Evolutionary conservation across 169 alveolate species (phyloP).

Genomic region (Plasmodium chabaudi): DNA sequence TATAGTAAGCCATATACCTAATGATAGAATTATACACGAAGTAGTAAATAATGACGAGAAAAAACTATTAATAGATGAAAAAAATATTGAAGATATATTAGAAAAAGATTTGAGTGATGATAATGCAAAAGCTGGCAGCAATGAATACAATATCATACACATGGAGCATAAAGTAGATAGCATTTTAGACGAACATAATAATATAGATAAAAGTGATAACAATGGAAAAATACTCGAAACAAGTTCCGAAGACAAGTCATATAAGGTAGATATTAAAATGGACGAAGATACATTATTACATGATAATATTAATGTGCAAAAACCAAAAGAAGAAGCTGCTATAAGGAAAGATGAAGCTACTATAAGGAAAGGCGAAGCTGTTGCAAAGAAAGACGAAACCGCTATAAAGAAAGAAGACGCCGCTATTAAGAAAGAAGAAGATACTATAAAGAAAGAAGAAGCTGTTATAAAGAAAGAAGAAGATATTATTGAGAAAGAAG

Average conservation of each 20-base stretch:
- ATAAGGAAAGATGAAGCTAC: neutral
- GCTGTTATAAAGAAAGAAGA: neutral
- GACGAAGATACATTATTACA: conserved; percentile 10
- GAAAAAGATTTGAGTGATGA: neutral
- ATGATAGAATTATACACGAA: neutral
- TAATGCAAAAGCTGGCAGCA: neutral
- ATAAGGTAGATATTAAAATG: neutral
- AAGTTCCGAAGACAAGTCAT: neutral
- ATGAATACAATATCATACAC: neutral
- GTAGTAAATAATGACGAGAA: neutral
- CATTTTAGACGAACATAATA: conserved; percentile 22
- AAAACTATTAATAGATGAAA: neutral
- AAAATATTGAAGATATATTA: conserved; percentile 5
- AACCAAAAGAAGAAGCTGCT: neutral
- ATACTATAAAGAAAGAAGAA: neutral
- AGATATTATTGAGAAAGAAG: neutral
- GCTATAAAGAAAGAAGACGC: neutral
- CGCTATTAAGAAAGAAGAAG: neutral
- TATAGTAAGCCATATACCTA: neutral
- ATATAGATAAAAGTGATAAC: neutral
- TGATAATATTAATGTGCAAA: neutral
- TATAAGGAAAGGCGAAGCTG: neutral
- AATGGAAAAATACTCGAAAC: neutral
- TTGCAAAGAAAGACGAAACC: neutral
- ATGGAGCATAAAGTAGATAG: conserved; percentile 4